A percentile compares a stretch with the other conserved stretches of the same genome.
Conservation (phyloP, 495 filamentous ascomycete species). For the Arthonia radiata region DNA sequence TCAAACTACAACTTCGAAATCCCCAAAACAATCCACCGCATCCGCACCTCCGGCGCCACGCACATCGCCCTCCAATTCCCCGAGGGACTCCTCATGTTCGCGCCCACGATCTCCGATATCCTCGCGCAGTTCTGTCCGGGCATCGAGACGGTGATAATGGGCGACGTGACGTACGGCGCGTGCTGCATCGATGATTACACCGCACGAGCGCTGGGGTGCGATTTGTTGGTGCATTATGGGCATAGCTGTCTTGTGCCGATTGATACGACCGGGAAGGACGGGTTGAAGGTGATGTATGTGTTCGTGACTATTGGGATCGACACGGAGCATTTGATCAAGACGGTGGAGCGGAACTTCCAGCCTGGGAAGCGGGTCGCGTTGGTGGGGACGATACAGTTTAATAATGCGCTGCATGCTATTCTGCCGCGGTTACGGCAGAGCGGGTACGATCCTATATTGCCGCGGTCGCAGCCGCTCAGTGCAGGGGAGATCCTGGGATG, state of each 20-base stretch:
- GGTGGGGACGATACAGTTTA: conserved; percentile 97
- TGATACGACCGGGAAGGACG: conserved; percentile 43
- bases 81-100: conserved; percentile 84
- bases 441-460: conserved; percentile 63
- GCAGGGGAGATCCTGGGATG: conserved; percentile 93
- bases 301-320: conserved; percentile 98
- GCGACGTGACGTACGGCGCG: conserved; percentile 94
- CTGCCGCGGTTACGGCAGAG: conserved; percentile 47
- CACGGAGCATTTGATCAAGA: conserved; percentile 57
- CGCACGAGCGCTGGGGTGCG: conserved; percentile 77
- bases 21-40: conserved; percentile 87
- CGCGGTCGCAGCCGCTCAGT: conserved; percentile 75
- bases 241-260: conserved; percentile 93
- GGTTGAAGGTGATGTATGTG: conserved; percentile 82
- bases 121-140: conserved; percentile 82
- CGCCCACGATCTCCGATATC: conserved; percentile 95
- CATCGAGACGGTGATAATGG: conserved; percentile 87
- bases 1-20: conserved; percentile 96
- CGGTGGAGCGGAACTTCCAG: conserved; percentile 70
- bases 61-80: conserved; percentile 86
- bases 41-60: conserved; percentile 50
- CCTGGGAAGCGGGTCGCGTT: conserved; percentile 68
- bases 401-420: conserved; percentile 74
- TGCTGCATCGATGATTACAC: conserved; percentile 99
- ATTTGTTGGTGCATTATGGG: conserved; percentile 89